Evolutionary conservation across 768 basidiomycete genomes (phyloP), one percentile per base, ranked within the genome.

Genomic region (Amanita thiersii): DNA sequence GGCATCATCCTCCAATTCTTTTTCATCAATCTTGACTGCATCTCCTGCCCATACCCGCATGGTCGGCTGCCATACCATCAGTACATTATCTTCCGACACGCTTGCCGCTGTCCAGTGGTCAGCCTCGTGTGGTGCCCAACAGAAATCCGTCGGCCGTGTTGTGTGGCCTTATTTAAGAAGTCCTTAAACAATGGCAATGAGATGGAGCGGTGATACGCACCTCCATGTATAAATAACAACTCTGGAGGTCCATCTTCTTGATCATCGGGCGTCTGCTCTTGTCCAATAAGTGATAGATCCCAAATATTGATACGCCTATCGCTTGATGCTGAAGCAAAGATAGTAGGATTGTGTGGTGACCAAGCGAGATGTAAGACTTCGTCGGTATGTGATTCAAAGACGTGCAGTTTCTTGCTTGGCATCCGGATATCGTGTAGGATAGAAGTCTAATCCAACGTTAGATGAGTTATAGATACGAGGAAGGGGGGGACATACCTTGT

Each of bases 171-270:
- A n/a, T 34, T 17, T 36, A 28, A 34, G n/a, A 32, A n/a, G 28
- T 41, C n/a, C 23, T 17, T 43, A 37, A 36, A n/a, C 20, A 15
- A 30, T 20, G 18, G 20, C 40, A 34, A 45, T 38, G 25, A 23
- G 2, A 35, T 6, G 37, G 40, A 18, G 4, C 45, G 41, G 50
- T 58, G 44, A 52, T 56, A 50, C 77, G 47, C 67, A 78, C 86
- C 96, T 51, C 96, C 96, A 51, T 99, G 96, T 35, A 97, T 76
- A 60, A 99, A 99, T 50, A 98, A 62, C 44, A 98, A 64, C 60
- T 99, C 96, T 1, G 96, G 96, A 11, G 96, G 92, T 1, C 96
- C 96, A 54, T 99, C 96, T 58, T 99, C 96, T 45, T 91, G 87
- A 56, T 99, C 96, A 50, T 99, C 96, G 3, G 94, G 96, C 1